Conservation (phyloP, 352 stramenopile genomes). For the Phytophthora idaei region DNA sequence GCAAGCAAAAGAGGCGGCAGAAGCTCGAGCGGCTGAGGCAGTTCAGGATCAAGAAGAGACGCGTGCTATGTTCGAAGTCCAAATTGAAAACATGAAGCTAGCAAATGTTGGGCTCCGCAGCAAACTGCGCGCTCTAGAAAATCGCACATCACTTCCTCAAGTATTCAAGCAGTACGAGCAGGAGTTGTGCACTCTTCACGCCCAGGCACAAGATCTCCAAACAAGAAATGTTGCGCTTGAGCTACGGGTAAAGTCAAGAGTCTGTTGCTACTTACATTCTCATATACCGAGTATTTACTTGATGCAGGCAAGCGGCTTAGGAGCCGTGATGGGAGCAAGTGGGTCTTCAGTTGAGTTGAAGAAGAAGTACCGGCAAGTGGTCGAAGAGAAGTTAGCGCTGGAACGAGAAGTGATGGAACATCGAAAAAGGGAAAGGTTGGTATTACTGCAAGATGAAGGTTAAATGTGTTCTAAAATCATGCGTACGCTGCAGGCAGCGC, state of each 20-base stretch:
- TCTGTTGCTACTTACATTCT: not conserved
- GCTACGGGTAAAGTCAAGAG: conserved; percentile 43
- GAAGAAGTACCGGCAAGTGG: conserved; percentile 65
- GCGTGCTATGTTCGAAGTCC: conserved; percentile 59
- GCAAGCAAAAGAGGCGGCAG: conserved; percentile 57
- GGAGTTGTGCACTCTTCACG: conserved; percentile 57
- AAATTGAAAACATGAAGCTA: conserved; percentile 84
- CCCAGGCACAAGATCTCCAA: conserved; percentile 64
- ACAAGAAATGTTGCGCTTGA: conserved; percentile 70
- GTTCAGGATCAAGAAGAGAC: conserved; percentile 60
- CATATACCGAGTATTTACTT: not conserved
- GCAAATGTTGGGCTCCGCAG: conserved; percentile 58
- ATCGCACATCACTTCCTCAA: conserved; percentile 44
- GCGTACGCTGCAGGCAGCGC: conserved; percentile 49
- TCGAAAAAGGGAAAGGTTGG: conserved; percentile 64
- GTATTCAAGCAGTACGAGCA: conserved; percentile 82
- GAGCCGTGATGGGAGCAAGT: not conserved
- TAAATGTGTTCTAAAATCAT: not conserved
- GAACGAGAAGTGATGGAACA: conserved; percentile 60
- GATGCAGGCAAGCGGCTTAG: conserved; percentile 11
- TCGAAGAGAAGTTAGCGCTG: conserved; percentile 65
- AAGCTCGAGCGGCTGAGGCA: conserved; percentile 47
- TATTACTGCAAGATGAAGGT: not conserved
- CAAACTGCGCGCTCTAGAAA: conserved; percentile 73
- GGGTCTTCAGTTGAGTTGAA: conserved; percentile 52